Evolutionary conservation across 106 monocot species (phyloP).

Genomic region (Phalaenopsis aphrodite): DNA sequence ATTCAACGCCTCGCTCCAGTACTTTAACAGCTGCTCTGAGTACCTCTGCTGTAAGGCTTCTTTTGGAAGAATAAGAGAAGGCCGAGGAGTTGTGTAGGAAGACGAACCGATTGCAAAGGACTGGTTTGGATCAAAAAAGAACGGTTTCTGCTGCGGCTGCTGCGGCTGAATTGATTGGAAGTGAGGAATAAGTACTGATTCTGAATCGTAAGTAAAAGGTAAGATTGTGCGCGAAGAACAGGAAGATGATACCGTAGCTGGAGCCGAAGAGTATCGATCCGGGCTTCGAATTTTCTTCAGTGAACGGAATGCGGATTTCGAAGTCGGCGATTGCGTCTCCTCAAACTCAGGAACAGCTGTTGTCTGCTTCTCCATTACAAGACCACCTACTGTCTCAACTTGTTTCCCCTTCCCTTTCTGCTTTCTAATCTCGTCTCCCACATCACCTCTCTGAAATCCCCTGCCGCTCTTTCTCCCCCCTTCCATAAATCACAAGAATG

Average conservation of each 20-base stretch:
- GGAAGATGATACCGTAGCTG: not conserved
- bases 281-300: slow-evolving; percentile 3
- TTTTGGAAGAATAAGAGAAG: not conserved
- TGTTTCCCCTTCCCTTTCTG: slow-evolving; percentile 6
- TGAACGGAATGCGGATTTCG: not conserved
- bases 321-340: not conserved
- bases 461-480: not conserved
- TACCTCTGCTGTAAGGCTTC: slow-evolving; percentile 5
- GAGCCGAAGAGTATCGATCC: not conserved
- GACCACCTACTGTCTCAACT: not conserved
- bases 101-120: not conserved
- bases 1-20: slow-evolving; percentile 36
- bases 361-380: not conserved
- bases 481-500: not conserved
- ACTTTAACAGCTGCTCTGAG: slow-evolving; percentile 18
- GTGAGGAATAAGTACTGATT: not conserved
- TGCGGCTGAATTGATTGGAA: slow-evolving; percentile 2
- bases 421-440: not conserved
- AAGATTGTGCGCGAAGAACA: not conserved
- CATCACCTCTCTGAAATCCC: not conserved
- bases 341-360: not conserved
- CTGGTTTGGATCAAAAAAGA: slow-evolving; percentile 5
- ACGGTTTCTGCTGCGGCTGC: not conserved
- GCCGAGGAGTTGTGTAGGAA: not conserved
- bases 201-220: not conserved